These are phyloP conservation scores for Nicotiana tomentosiformis DNA, from an alignment of 257 asterid genomes.

Conservation along the genomic window DNA sequence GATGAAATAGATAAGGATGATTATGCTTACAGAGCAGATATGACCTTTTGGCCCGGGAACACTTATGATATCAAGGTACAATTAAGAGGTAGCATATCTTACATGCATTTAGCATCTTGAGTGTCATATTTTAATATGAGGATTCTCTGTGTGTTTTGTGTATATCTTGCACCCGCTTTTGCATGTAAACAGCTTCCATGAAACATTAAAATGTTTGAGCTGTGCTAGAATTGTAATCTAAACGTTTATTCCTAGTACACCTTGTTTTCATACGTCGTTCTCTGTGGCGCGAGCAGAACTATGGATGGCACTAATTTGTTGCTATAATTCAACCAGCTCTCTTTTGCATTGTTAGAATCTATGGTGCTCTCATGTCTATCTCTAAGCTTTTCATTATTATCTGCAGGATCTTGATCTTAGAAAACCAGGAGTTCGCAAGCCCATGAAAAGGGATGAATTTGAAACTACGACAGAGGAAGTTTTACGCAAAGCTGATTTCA, in stretches of 20 bases:
- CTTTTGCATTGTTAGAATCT: background rate
- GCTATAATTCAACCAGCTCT: background rate
- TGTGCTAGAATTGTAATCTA: background rate
- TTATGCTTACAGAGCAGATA: conserved; percentile 73
- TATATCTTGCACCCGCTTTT: background rate
- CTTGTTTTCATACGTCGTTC: background rate
- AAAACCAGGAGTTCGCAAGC: conserved; percentile 61
- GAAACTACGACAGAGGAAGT: conserved; percentile 82
- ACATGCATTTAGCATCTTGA: background rate
- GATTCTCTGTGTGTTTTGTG: conserved; percentile 1
- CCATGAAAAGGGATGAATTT: conserved; percentile 49
- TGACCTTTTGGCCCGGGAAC: conserved; percentile 42
- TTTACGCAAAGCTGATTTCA: conserved; percentile 80
- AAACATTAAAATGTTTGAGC: background rate
- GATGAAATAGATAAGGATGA: conserved; percentile 49
- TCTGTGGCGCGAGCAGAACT: background rate
- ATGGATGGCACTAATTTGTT: background rate
- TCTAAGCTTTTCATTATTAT: conserved; percentile 13
- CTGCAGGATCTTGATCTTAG: conserved; percentile 81
- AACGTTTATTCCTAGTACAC: background rate
- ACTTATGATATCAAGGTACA: conserved; percentile 69
- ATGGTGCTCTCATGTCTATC: conserved; percentile 12
- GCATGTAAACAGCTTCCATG: background rate
- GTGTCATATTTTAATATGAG: background rate
- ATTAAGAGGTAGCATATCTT: background rate